Evolutionary conservation across 2,329 filamentous ascomycete species (phyloP).

Genomic region (Biscogniauxia mediterranea): DNA sequence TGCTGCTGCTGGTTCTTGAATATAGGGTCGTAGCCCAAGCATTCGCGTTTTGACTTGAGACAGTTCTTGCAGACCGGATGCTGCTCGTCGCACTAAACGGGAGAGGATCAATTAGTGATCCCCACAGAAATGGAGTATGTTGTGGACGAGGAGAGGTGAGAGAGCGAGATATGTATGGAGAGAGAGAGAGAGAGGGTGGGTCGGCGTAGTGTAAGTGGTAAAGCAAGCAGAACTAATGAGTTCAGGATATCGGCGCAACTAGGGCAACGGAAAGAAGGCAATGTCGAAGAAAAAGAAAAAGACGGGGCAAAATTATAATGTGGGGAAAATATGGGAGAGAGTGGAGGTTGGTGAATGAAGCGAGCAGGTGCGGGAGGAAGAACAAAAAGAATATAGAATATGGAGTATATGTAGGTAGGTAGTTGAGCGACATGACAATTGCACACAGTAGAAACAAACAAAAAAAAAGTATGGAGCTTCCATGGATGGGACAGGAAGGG

Average conservation of each 20-base stretch:
- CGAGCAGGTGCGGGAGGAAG: neutral
- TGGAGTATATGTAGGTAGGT: too few relatives aligned
- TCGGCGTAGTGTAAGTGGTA: neutral
- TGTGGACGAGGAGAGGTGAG: constrained; percentile 9
- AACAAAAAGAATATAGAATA: neutral
- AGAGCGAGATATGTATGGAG: too few relatives aligned
- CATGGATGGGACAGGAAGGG: neutral
- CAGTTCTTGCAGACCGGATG: constrained; percentile 91
- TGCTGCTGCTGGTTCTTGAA: constrained; percentile 63
- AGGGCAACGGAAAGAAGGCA: constrained; percentile 4
- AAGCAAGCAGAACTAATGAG: neutral
- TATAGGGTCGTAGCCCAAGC: constrained; percentile 81
- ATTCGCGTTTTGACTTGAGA: constrained; percentile 85
- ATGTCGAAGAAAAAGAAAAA: too few relatives aligned
- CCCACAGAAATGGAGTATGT: constrained; percentile 16
- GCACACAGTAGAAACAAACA: neutral
- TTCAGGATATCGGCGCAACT: too few relatives aligned
- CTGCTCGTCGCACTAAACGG: constrained; percentile 83
- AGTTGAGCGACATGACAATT: neutral
- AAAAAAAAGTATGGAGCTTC: neutral
- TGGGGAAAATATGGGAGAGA: neutral
- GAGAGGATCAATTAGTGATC: neutral
- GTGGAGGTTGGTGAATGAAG: neutral
- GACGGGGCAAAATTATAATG: too few relatives aligned
- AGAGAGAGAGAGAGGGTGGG: constrained; percentile 1